Evolutionary conservation across 2,329 filamentous ascomycete species (phyloP).

Genomic region (Coleophoma eucalyptorum): DNA sequence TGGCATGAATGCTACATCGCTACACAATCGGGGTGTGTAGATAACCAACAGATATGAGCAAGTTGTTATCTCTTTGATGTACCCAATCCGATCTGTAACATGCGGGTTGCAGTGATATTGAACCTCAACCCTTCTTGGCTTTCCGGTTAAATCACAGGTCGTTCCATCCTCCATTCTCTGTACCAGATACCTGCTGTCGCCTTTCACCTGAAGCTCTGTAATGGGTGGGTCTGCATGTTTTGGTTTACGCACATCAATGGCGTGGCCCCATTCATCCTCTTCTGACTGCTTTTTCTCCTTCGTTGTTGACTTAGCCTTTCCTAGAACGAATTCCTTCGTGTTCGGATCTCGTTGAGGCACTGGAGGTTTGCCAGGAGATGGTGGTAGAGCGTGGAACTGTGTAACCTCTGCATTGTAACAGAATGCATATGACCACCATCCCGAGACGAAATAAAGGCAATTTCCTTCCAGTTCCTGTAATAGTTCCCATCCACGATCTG

Average conservation of each 20-base stretch:
- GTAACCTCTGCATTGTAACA: conserved; percentile 69
- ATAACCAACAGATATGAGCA: conserved; percentile 73
- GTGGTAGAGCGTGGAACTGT: conserved; percentile 68
- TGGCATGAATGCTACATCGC: conserved; percentile 69
- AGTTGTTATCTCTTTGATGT: conserved; percentile 70
- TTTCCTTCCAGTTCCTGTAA: conserved; percentile 63
- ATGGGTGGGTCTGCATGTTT: conserved; percentile 23
- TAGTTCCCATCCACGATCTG: conserved; percentile 64
- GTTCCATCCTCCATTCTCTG: conserved; percentile 65
- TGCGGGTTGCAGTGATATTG: conserved; percentile 59
- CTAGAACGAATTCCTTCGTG: conserved; percentile 61
- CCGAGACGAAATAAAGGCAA: conserved; percentile 68
- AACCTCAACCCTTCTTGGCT: conserved; percentile 63
- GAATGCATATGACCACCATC: conserved; percentile 76
- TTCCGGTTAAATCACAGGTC: conserved; percentile 67
- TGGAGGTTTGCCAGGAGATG: conserved; percentile 53
- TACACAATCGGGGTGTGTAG: conserved; percentile 69
- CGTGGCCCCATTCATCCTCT: conserved; percentile 27
- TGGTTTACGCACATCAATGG: conserved; percentile 20
- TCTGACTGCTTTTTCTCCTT: conserved; percentile 8
- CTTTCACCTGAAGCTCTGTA: conserved; percentile 57
- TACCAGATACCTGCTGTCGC: conserved; percentile 64
- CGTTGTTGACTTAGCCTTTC: conserved; percentile 41
- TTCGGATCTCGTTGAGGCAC: conserved; percentile 63
- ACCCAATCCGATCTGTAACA: conserved; percentile 59